Conservation (phyloP, 371 early-diverging fungal genomes). For the Mortierella sp. region DNA sequence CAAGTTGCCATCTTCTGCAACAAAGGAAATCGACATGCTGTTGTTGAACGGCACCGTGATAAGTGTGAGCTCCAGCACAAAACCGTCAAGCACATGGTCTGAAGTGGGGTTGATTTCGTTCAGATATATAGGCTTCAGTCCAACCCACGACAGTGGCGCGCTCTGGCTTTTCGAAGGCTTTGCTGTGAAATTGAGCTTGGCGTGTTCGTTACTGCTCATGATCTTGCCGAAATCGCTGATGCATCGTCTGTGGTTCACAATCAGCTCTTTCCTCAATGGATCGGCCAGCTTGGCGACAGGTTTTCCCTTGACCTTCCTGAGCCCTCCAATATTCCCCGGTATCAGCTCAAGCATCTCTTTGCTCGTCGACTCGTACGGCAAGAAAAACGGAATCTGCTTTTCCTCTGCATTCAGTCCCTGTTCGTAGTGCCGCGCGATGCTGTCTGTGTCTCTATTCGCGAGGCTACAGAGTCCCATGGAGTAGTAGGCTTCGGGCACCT, state of each 20-base stretch:
- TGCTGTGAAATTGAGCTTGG: conserved; percentile 32
- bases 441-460: conserved; percentile 18
- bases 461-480: conserved; percentile 23
- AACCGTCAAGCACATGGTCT: conserved; percentile 37
- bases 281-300: conserved; percentile 34
- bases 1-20: conserved; percentile 37
- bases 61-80: conserved; percentile 42
- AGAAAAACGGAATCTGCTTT: conserved; percentile 40
- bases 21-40: conserved; percentile 43
- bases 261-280: conserved; percentile 38
- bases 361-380: conserved; percentile 36
- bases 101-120: conserved; percentile 39
- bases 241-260: conserved; percentile 38
- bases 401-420: conserved; percentile 33
- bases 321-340: conserved; percentile 21
- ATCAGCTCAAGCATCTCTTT: conserved; percentile 28
- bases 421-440: conserved; percentile 24
- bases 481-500: conserved; percentile 40
- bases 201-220: conserved; percentile 24
- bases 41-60: conserved; percentile 38
- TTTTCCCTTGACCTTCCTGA: conserved; percentile 29
- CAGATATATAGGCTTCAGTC: conserved; percentile 33
- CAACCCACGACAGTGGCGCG: conserved; percentile 39
- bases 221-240: conserved; percentile 28
- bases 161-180: conserved; percentile 40